Evolutionary conservation across 768 basidiomycete genomes (phyloP).

Genomic region (Leccinum arenicola): DNA sequence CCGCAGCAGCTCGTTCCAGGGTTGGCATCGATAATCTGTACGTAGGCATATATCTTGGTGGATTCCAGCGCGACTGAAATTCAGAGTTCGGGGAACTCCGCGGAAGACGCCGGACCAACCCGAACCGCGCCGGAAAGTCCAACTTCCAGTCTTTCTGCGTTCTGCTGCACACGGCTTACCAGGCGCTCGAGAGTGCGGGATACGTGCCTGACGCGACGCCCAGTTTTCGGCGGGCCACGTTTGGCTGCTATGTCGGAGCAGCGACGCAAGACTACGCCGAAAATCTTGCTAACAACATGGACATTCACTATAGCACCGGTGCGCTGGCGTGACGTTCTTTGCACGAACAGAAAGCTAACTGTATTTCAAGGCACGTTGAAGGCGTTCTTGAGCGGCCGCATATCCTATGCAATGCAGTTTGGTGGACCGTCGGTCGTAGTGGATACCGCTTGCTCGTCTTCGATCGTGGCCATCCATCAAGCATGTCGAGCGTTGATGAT

Average conservation of each 20-base stretch:
- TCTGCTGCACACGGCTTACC: constrained; percentile 61
- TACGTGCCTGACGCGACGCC: constrained; percentile 60
- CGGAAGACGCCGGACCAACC: no score
- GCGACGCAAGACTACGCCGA: constrained; percentile 69
- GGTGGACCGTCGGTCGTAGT: constrained; percentile 72
- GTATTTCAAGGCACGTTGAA: constrained; percentile 52
- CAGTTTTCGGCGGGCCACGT: constrained; percentile 48
- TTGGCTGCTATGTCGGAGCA: constrained; percentile 68
- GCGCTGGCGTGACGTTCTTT: constrained; percentile 8
- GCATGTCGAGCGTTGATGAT: constrained; percentile 63
- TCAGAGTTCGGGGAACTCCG: no score
- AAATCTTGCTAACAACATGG: constrained; percentile 59
- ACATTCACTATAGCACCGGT: constrained; percentile 73
- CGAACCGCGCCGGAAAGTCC: no score
- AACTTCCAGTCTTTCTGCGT: constrained; percentile 21
- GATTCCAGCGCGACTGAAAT: no score
- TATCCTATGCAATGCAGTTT: constrained; percentile 66
- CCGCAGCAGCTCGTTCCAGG: constrained; percentile 66
- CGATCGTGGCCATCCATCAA: constrained; percentile 64
- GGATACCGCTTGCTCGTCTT: constrained; percentile 77
- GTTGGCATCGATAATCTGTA: no score
- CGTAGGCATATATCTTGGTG: no score
- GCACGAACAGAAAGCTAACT: background rate
- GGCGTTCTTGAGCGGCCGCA: constrained; percentile 67
- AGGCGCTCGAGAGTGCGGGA: constrained; percentile 69